Conservation (phyloP, 345 rosid genomes). For the Acer campestre region DNA sequence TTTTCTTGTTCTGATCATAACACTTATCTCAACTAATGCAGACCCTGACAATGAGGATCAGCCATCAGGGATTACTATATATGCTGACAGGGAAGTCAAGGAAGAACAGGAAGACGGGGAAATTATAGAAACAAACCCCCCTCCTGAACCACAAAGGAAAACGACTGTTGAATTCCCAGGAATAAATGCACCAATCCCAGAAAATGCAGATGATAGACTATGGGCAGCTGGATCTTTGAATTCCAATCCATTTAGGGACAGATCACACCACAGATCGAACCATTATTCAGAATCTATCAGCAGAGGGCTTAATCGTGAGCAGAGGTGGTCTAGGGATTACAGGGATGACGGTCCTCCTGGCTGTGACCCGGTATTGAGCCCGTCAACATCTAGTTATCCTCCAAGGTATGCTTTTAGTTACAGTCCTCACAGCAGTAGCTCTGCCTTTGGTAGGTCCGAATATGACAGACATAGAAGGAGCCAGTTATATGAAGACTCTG, state of each 20-base stretch:
- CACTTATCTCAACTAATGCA: slow-evolving; percentile 30
- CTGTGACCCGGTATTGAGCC: slow-evolving; percentile 38
- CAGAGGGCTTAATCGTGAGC: slow-evolving; percentile 46
- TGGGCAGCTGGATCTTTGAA: slow-evolving; percentile 61
- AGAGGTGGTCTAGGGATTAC: slow-evolving; percentile 40
- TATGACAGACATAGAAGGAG: slow-evolving; percentile 54
- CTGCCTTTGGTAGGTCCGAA: slow-evolving; percentile 34
- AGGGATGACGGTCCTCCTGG: slow-evolving; percentile 63
- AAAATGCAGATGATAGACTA: slow-evolving; percentile 60
- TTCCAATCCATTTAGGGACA: slow-evolving; percentile 40
- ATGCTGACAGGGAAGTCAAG: slow-evolving; percentile 52
- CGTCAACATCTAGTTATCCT: slow-evolving; percentile 55
- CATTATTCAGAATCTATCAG: slow-evolving; percentile 36
- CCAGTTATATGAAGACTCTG: slow-evolving; percentile 35
- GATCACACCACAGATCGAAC: slow-evolving; percentile 30
- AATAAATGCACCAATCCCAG: slow-evolving; percentile 82
- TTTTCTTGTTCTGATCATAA: not conserved
- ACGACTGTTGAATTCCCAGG: slow-evolving; percentile 79
- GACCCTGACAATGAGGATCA: slow-evolving; percentile 61
- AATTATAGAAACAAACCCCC: slow-evolving; percentile 36
- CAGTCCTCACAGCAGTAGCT: slow-evolving; percentile 33
- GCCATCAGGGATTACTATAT: slow-evolving; percentile 81
- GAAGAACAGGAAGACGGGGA: slow-evolving; percentile 75
- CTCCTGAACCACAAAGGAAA: slow-evolving; percentile 45
- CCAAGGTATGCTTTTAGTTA: slow-evolving; percentile 48